Evolutionary conservation across 2,329 filamentous ascomycete species (phyloP).

Genomic region (Macrophomina tecta): DNA sequence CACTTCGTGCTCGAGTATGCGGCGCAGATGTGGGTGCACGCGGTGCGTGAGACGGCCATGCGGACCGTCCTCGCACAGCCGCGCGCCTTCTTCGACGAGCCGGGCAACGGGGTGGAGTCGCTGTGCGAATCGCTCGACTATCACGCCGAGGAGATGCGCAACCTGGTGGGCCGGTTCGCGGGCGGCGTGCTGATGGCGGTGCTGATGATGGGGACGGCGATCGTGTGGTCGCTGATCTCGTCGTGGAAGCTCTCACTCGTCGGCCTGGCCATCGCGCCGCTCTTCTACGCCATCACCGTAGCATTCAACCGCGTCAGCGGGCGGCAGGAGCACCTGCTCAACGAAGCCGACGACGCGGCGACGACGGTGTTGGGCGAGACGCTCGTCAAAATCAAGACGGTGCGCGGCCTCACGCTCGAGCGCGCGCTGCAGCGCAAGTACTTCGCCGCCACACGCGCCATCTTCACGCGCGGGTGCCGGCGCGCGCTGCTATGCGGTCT

Average conservation of each 20-base stretch:
- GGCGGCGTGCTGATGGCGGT: slow-evolving; percentile 71
- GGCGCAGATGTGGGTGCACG: slow-evolving; percentile 79
- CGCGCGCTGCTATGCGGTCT: slow-evolving; percentile 71
- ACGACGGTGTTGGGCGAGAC: slow-evolving; percentile 74
- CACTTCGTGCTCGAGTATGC: slow-evolving; percentile 74
- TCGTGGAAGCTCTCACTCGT: slow-evolving; percentile 85
- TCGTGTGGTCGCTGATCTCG: slow-evolving; percentile 75
- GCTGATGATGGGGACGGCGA: slow-evolving; percentile 70
- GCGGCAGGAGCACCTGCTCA: slow-evolving; percentile 74
- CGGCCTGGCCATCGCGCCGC: slow-evolving; percentile 69
- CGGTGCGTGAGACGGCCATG: slow-evolving; percentile 71
- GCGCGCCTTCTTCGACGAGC: slow-evolving; percentile 76
- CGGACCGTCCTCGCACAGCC: slow-evolving; percentile 76
- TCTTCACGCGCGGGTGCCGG: slow-evolving; percentile 67
- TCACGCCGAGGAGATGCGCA: slow-evolving; percentile 86
- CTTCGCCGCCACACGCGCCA: slow-evolving; percentile 54
- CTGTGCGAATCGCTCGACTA: slow-evolving; percentile 78
- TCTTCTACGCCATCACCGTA: slow-evolving; percentile 70
- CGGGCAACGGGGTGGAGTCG: slow-evolving; percentile 66
- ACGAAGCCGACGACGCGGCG: slow-evolving; percentile 65
- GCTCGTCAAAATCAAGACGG: slow-evolving; percentile 78
- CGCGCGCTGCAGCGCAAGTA: slow-evolving; percentile 72
- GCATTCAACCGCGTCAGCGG: slow-evolving; percentile 69
- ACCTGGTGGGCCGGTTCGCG: slow-evolving; percentile 78
- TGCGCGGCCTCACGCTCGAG: slow-evolving; percentile 78